Evolutionary conservation across 345 rosid genomes (phyloP).

Genomic region (Crucihimalaya himalaica): DNA sequence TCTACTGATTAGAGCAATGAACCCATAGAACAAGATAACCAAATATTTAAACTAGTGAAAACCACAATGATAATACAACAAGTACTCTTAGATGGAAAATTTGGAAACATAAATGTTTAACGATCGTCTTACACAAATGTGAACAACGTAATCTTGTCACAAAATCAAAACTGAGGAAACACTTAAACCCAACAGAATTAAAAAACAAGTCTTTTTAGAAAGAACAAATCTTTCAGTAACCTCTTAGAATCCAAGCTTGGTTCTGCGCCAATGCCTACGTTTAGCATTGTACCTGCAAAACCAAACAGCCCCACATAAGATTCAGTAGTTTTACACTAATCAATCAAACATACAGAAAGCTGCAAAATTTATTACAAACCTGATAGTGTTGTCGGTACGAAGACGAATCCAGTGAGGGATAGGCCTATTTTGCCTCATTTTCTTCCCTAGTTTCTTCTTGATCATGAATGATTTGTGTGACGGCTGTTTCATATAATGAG

Average conservation of each 20-base stretch:
- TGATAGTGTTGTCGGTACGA: constrained; percentile 68
- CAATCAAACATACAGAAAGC: not conserved
- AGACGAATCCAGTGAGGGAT: constrained; percentile 75
- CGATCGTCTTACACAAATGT: constrained; percentile 25
- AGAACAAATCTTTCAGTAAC: constrained; percentile 12
- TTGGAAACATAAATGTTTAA: not conserved
- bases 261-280: constrained; percentile 74
- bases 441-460: constrained; percentile 68
- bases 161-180: not conserved
- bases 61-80: not conserved
- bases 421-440: constrained; percentile 79
- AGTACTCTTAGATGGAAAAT: not conserved
- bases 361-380: constrained; percentile 30
- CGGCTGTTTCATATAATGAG: constrained; percentile 51
- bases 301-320: not conserved
- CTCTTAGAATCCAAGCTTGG: constrained; percentile 52
- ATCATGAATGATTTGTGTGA: constrained; percentile 81
- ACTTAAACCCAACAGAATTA: not conserved
- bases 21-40: not conserved
- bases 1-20: not conserved
- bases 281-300: constrained; percentile 59
- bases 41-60: not conserved
- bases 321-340: not conserved
- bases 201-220: not conserved
- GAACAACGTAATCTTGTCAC: not conserved